Conservation (phyloP, 2,329 filamentous ascomycete genomes). For the Penicillium sp. region DNA sequence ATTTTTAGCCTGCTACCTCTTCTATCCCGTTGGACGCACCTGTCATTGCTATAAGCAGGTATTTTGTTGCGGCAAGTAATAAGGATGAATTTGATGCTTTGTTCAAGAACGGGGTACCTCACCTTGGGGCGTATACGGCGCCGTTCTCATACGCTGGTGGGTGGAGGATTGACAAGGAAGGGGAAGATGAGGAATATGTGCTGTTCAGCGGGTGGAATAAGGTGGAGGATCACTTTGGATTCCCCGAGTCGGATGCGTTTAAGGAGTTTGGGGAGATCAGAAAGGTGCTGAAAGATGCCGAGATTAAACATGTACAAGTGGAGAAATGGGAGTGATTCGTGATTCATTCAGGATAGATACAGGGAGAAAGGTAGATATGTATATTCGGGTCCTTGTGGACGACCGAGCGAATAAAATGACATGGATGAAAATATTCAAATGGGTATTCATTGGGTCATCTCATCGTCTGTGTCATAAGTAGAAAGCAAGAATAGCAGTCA, state of each 20-base stretch:
- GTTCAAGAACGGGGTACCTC: conserved; percentile 26
- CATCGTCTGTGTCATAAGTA: conserved; percentile 18
- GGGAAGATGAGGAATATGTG: conserved; percentile 43
- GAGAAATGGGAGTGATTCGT: conserved; percentile 16
- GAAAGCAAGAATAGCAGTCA: neutral
- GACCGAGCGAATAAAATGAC: conserved; percentile 9
- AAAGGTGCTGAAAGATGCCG: conserved; percentile 22
- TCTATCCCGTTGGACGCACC: conserved; percentile 30
- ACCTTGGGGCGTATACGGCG: conserved; percentile 29
- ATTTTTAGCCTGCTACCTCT: conserved; percentile 3
- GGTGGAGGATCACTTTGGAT: conserved; percentile 36
- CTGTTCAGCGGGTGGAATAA: conserved; percentile 42
- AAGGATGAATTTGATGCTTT: conserved; percentile 27
- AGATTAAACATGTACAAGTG: conserved; percentile 28
- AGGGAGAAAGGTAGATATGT: conserved; percentile 2
- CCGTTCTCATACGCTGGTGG: conserved; percentile 35
- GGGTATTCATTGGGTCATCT: conserved; percentile 22
- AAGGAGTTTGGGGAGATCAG: conserved; percentile 26
- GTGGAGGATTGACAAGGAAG: conserved; percentile 42
- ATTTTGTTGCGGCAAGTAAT: conserved; percentile 27
- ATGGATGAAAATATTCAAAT: conserved; percentile 18
- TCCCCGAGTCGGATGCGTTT: conserved; percentile 35
- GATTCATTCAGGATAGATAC: conserved; percentile 1
- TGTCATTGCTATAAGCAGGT: conserved; percentile 35
- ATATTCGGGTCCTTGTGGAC: neutral